These are phyloP conservation scores for Sphaerulina vaccinii DNA, from an alignment of 2,329 filamentous ascomycete genomes.

Conservation along the genomic window DNA sequence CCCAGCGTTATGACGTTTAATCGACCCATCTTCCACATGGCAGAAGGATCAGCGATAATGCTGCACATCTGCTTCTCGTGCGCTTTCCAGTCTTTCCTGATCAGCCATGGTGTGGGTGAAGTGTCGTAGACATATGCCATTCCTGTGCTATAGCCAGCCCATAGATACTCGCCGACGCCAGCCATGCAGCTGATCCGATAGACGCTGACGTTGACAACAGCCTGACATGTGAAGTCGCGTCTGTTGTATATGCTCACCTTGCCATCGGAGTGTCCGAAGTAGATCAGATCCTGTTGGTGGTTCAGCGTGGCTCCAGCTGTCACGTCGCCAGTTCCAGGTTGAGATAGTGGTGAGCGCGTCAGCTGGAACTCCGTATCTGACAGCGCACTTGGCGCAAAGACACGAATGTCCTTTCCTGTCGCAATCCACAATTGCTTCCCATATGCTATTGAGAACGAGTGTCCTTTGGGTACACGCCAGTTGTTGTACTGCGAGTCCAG, in stretches of 20 bases:
- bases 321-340: slow-evolving; percentile 77
- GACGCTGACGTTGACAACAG: slow-evolving; percentile 78
- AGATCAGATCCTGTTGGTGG: slow-evolving; percentile 74
- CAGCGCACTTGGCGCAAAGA: slow-evolving; percentile 73
- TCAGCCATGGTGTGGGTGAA: slow-evolving; percentile 74
- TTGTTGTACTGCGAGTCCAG: slow-evolving; percentile 71
- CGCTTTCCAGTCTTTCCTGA: slow-evolving; percentile 93
- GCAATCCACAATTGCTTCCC: slow-evolving; percentile 85
- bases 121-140: slow-evolving; percentile 93
- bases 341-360: slow-evolving; percentile 66
- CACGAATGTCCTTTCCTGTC: slow-evolving; percentile 77
- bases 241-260: slow-evolving; percentile 92
- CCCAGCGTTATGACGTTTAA: slow-evolving; percentile 84
- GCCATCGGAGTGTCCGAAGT: slow-evolving; percentile 88
- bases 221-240: slow-evolving; percentile 72
- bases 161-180: slow-evolving; percentile 77
- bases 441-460: slow-evolving; percentile 86
- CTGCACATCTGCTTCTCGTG: slow-evolving; percentile 77
- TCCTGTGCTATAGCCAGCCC: slow-evolving; percentile 93
- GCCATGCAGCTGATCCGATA: slow-evolving; percentile 92
- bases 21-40: slow-evolving; percentile 80
- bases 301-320: slow-evolving; percentile 77
- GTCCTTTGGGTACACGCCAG: slow-evolving; percentile 75
- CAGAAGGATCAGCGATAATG: slow-evolving; percentile 74
- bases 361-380: slow-evolving; percentile 72